These are phyloP conservation scores for Colletotrichum echinochloae DNA, from an alignment of 2,329 filamentous ascomycete genomes.

Conservation along the genomic window DNA sequence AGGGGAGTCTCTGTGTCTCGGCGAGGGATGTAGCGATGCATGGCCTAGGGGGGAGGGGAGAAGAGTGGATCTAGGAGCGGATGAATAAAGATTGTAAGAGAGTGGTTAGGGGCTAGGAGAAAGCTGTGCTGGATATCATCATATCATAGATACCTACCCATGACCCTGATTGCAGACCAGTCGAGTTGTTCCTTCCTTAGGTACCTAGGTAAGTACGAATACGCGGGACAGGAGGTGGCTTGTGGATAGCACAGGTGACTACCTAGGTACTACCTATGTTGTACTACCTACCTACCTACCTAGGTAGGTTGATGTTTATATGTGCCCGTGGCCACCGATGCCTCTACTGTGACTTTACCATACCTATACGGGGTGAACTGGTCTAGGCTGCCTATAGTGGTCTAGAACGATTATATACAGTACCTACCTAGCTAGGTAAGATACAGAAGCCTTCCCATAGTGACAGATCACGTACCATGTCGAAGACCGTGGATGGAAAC, in stretches of 20 bases:
- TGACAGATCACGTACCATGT: not conserved
- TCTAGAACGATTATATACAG: no score
- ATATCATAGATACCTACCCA: no score
- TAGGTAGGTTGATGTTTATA: no score
- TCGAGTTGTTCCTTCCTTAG: not conserved
- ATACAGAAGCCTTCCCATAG: no score
- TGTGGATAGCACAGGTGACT: not conserved
- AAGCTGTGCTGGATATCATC: no score
- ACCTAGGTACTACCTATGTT: not conserved
- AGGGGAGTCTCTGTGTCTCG: slow-evolving; percentile 51
- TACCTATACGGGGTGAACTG: no score
- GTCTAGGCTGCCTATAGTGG: no score
- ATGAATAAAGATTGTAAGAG: not conserved
- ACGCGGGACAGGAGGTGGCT: not conserved
- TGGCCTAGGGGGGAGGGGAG: not conserved
- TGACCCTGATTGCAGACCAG: not conserved
- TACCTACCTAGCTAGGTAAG: no score
- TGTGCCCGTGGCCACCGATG: no score
- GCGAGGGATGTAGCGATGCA: slow-evolving; percentile 64
- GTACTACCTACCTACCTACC: no score
- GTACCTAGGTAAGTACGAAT: not conserved
- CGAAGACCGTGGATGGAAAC: not conserved
- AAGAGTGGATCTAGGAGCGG: not conserved
- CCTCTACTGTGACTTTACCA: no score
- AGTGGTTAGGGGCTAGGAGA: not conserved